Evolutionary conservation across 2,329 filamentous ascomycete species (phyloP).

Genomic region (Pseudogymnoascus sp.): DNA sequence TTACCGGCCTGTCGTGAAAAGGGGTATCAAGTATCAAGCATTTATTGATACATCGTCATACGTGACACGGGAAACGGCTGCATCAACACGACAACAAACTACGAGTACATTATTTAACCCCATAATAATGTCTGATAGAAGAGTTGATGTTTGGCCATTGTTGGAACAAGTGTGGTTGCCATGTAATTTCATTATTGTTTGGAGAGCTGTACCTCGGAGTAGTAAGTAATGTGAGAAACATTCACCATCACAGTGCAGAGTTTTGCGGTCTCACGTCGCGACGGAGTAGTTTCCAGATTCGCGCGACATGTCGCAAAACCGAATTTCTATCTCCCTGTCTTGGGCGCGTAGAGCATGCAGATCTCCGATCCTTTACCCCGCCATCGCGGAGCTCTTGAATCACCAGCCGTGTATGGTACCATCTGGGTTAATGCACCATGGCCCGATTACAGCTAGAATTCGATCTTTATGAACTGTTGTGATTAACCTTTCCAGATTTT

Average conservation of each 20-base stretch:
- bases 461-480: not conserved
- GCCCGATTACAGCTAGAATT: not conserved
- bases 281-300: not conserved
- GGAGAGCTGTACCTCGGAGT: not conserved
- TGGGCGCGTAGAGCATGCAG: not conserved
- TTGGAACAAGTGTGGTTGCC: not conserved
- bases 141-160: not conserved
- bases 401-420: not conserved
- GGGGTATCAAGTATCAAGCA: not conserved
- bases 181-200: not conserved
- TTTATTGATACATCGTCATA: not conserved
- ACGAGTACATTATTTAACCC: not conserved
- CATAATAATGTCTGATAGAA: not conserved
- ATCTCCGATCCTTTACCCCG: not conserved
- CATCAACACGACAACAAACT: not conserved
- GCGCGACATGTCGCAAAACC: not conserved
- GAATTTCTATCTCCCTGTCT: not conserved
- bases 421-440: not conserved
- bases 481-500: not conserved
- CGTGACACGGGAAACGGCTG: not conserved
- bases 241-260: not conserved
- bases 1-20: not conserved
- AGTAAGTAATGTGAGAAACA: not conserved
- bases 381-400: not conserved
- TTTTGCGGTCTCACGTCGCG: conserved; percentile 1